Conservation (phyloP, 2,329 filamentous ascomycete species). For the Spiromastix sp. region DNA sequence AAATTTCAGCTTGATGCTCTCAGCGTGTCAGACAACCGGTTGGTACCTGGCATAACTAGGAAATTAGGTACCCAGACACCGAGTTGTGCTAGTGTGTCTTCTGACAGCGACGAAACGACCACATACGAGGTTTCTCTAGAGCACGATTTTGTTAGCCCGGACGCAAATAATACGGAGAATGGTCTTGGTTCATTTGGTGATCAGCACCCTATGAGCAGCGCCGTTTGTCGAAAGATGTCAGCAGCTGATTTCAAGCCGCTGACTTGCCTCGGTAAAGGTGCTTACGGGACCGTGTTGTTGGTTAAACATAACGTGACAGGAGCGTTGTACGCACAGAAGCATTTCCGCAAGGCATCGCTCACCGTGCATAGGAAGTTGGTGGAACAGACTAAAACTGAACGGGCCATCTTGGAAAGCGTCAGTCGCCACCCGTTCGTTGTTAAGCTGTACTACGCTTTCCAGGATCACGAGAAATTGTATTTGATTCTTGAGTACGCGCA, state of each 20-base stretch:
- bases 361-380: constrained; percentile 92
- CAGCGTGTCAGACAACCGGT: constrained; percentile 53
- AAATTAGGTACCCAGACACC: constrained; percentile 33
- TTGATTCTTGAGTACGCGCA: constrained; percentile 95
- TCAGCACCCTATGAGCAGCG: constrained; percentile 41
- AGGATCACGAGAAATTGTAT: constrained; percentile 95
- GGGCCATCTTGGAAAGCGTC: constrained; percentile 87
- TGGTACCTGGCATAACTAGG: constrained; percentile 45
- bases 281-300: constrained; percentile 87
- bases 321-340: constrained; percentile 90
- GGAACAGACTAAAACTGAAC: constrained; percentile 95
- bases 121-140: constrained; percentile 80
- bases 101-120: constrained; percentile 56
- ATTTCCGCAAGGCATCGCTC: constrained; percentile 93
- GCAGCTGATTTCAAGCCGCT: constrained; percentile 83
- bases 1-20: constrained; percentile 73
- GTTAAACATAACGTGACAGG: constrained; percentile 85
- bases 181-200: constrained; percentile 31
- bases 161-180: constrained; percentile 29
- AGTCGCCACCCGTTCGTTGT: constrained; percentile 96
- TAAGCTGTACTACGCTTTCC: constrained; percentile 96
- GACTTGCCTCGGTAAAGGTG: constrained; percentile 88
- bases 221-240: constrained; percentile 69
- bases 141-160: constrained; percentile 68
- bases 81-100: constrained; percentile 51